Evolutionary conservation across 2,329 filamentous ascomycete genomes (phyloP).

Genomic region (Phialocephala subalpina): DNA sequence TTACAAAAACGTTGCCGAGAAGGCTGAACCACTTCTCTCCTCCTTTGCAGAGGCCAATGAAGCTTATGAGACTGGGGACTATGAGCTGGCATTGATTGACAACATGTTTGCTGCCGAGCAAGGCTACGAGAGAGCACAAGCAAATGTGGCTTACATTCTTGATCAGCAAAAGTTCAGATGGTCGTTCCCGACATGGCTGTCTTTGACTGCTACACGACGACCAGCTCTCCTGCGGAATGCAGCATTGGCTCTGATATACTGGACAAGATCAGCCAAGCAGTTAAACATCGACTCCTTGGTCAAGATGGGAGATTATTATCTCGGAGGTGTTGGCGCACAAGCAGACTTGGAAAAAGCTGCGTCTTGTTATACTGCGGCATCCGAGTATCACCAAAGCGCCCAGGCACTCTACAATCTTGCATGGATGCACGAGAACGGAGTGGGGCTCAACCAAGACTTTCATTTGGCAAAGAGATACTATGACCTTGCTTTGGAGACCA

Average conservation of each 20-base stretch:
- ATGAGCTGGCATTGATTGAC: conserved; percentile 68
- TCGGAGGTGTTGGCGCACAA: conserved; percentile 78
- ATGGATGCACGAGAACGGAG: conserved; percentile 99
- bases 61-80: conserved; percentile 69
- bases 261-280: conserved; percentile 93
- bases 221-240: conserved; percentile 62
- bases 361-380: conserved; percentile 90
- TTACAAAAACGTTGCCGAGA: conserved; percentile 69
- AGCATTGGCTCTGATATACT: conserved; percentile 75
- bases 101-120: conserved; percentile 80
- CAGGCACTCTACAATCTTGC: conserved; percentile 97
- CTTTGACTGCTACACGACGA: conserved; percentile 45
- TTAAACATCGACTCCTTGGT: conserved; percentile 92
- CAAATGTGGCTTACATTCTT: conserved; percentile 76
- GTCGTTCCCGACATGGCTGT: conserved; percentile 49
- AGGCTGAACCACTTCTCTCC: conserved; percentile 63
- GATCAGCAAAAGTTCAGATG: conserved; percentile 67
- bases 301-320: conserved; percentile 99
- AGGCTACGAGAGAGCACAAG: conserved; percentile 74
- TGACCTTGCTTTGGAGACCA: conserved; percentile 89
- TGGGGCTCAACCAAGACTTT: conserved; percentile 93
- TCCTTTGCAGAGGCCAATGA: conserved; percentile 72
- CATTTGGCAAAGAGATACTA: conserved; percentile 97
- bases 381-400: conserved; percentile 89
- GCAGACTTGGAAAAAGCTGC: conserved; percentile 85